Evolutionary conservation across 306 rosid genomes (phyloP).

Genomic region (Gastrolobium bilobum): DNA sequence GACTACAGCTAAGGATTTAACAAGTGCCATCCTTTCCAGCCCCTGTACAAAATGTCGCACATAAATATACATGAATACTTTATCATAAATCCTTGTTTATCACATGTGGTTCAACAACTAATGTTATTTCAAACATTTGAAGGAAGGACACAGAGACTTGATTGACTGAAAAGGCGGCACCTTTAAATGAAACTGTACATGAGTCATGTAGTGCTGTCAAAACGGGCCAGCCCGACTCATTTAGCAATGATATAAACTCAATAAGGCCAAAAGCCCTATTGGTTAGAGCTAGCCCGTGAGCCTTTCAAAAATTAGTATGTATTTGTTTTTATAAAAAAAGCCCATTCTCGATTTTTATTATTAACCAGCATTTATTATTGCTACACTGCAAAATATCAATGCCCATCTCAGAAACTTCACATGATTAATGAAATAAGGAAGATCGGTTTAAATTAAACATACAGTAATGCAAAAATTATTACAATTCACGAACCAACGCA

Average conservation of each 20-base stretch:
- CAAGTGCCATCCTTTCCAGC: conserved; percentile 5
- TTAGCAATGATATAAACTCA: too few species aligned
- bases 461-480: conserved; percentile 35
- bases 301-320: too few species aligned
- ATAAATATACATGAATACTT: conserved; percentile 16
- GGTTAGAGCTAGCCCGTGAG: too few species aligned
- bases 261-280: too few species aligned
- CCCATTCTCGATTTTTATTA: too few species aligned
- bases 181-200: too few species aligned
- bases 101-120: conserved; percentile 24
- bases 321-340: too few species aligned
- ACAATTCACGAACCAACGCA: conserved; percentile 28
- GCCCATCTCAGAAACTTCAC: conserved; percentile 31
- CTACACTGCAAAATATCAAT: conserved; percentile 4
- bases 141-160: too few species aligned
- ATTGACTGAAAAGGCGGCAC: too few species aligned
- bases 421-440: conserved; percentile 8
- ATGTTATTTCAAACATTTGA: conserved; percentile 2
- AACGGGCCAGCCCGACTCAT: too few species aligned
- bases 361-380: background rate
- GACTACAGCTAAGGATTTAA: too few species aligned
- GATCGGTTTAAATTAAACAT: background rate
- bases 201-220: too few species aligned
- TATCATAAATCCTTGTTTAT: conserved; percentile 23
- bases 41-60: conserved; percentile 61